Conservation (phyloP, 176 grass and related monocot genomes). For the Avena eriantha region DNA sequence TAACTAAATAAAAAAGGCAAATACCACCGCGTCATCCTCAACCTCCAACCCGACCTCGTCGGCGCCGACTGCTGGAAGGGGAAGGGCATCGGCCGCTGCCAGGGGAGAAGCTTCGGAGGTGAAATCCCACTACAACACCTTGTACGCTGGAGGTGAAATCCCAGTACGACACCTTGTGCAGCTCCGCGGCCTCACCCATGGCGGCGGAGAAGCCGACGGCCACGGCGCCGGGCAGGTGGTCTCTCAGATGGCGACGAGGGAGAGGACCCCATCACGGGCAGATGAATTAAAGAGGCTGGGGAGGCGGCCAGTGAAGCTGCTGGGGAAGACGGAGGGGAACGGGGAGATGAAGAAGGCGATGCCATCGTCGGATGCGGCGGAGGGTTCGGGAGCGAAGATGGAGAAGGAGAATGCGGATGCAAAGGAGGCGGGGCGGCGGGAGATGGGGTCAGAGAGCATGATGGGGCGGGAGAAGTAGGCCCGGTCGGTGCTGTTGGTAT, state of each 20-base stretch:
- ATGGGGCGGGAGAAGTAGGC: constrained; percentile 58
- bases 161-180: constrained; percentile 80
- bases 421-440: constrained; percentile 59
- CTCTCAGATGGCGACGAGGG: constrained; percentile 63
- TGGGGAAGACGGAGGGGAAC: constrained; percentile 66
- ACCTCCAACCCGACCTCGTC: too few relatives aligned
- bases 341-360: constrained; percentile 82
- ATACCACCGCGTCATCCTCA: too few relatives aligned
- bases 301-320: constrained; percentile 52
- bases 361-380: constrained; percentile 58
- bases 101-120: too few relatives aligned
- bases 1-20: too few relatives aligned
- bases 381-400: constrained; percentile 52
- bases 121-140: too few relatives aligned
- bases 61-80: too few relatives aligned
- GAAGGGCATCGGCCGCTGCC: too few relatives aligned
- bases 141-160: constrained; percentile 72
- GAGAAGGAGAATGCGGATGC: constrained; percentile 66
- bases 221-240: constrained; percentile 58
- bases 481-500: constrained; percentile 63
- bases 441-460: constrained; percentile 57
- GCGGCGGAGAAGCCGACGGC: constrained; percentile 77
- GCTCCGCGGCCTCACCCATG: constrained; percentile 64
- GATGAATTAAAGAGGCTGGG: constrained; percentile 70
- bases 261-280: background rate